Percentiles rank a stretch among this genome's conserved stretches.
These are phyloP conservation scores for Aphanomyces stellatus DNA, from an alignment of 352 stramenopile species.

Conservation along the genomic window DNA sequence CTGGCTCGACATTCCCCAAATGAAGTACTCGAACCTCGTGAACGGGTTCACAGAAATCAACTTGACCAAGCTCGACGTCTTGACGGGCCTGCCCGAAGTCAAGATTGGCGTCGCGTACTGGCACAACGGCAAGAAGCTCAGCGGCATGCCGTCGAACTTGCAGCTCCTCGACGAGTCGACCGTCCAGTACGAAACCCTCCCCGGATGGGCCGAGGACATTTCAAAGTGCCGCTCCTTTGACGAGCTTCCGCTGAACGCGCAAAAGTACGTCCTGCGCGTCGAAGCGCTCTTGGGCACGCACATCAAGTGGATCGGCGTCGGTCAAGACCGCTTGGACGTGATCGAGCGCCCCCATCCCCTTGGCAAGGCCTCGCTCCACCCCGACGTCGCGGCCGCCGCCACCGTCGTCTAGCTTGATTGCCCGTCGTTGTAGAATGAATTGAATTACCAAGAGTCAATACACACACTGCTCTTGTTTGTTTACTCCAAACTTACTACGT, in stretches of 20 bases:
- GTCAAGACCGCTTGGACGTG: slow-evolving; percentile 92
- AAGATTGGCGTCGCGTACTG: slow-evolving; percentile 95
- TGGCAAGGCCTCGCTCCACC: too few species aligned
- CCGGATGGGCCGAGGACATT: slow-evolving; percentile 96
- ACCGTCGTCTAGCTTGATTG: too few species aligned
- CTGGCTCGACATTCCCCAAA: slow-evolving; percentile 97
- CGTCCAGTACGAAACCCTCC: slow-evolving; percentile 93
- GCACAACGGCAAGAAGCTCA: slow-evolving; percentile 90
- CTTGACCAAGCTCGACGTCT: slow-evolving; percentile 98
- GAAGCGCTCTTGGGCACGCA: slow-evolving; percentile 94
- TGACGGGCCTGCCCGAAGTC: slow-evolving; percentile 94
- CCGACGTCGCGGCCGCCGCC: too few species aligned
- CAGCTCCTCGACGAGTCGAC: slow-evolving; percentile 88
- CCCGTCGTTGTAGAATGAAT: too few species aligned
- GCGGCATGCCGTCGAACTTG: slow-evolving; percentile 92
- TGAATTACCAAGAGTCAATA: too few species aligned
- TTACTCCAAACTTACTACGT: too few species aligned
- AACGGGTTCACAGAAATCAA: slow-evolving; percentile 97
- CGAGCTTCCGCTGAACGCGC: slow-evolving; percentile 90
- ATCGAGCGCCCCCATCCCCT: slow-evolving; percentile 82
- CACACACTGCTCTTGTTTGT: too few species aligned
- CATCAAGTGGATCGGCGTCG: slow-evolving; percentile 98
- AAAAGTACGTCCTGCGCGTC: slow-evolving; percentile 96
- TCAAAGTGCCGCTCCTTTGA: slow-evolving; percentile 94
- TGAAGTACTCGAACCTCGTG: slow-evolving; percentile 90